These are phyloP conservation scores for Paraphoma sp. DNA, from an alignment of 2,329 filamentous ascomycete genomes.

Conservation along the genomic window DNA sequence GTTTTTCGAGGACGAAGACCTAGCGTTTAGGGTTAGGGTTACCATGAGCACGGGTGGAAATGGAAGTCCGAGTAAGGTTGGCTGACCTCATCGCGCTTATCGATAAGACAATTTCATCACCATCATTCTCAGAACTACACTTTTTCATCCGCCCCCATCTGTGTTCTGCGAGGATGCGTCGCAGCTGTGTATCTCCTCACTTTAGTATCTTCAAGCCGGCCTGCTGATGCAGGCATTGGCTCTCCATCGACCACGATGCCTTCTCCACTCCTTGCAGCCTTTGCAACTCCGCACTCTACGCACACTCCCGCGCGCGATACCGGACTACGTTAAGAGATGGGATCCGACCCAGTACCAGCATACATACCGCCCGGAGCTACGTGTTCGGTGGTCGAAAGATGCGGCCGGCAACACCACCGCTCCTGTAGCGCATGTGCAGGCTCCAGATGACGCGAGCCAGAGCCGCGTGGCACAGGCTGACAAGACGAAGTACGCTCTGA, in stretches of 20 bases:
- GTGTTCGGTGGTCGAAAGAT: not conserved
- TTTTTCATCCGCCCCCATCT: too few relatives aligned
- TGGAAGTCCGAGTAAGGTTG: too few relatives aligned
- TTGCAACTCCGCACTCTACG: constrained; percentile 28
- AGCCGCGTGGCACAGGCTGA: not conserved
- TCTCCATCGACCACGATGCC: constrained; percentile 26
- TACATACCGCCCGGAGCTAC: not conserved
- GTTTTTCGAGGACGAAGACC: too few relatives aligned
- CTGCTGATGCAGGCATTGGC: constrained; percentile 30
- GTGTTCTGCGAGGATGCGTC: too few relatives aligned
- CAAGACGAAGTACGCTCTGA: constrained; percentile 2
- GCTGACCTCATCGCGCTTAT: too few relatives aligned
- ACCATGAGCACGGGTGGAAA: too few relatives aligned
- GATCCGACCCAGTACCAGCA: constrained; percentile 30
- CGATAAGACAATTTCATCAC: too few relatives aligned
- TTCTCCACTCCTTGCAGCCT: constrained; percentile 21
- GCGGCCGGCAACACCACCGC: too few relatives aligned
- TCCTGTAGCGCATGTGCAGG: too few relatives aligned
- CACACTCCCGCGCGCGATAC: constrained; percentile 30
- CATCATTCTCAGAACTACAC: too few relatives aligned
- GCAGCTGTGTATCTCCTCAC: not conserved
- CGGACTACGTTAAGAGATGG: constrained; percentile 32
- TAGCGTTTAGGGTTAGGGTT: too few relatives aligned
- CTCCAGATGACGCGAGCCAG: too few relatives aligned
- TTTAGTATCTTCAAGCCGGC: not conserved